phyloP scores from a whole-genome alignment of 23 red algal genomes.

The Gracilariopsis chorda region DNA sequence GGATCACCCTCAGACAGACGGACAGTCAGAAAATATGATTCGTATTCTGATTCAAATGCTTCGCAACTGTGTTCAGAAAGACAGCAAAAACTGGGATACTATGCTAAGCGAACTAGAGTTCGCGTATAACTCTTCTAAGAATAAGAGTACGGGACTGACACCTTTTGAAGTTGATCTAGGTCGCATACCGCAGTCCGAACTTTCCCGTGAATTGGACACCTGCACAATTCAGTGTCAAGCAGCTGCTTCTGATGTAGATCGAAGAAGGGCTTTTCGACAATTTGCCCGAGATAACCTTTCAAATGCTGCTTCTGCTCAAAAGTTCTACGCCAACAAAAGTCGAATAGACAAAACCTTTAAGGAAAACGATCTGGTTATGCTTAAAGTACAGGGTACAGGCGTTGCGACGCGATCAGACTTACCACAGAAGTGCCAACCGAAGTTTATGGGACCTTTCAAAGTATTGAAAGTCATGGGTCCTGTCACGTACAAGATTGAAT shows the following conservation, averaged over 20 bases:
- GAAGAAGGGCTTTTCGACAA: conserved; percentile 1
- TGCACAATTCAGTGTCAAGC: neutral
- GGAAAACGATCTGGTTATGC: neutral
- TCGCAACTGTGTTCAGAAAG: neutral
- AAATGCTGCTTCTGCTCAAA: neutral
- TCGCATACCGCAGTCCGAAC: neutral
- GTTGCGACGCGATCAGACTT: neutral
- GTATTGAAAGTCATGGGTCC: conserved; percentile 17
- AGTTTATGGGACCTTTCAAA: conserved; percentile 31
- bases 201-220: neutral
- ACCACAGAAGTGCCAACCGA: conserved; percentile 35
- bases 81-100: neutral
- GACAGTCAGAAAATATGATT: conserved; percentile 44
- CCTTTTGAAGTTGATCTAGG: conserved; percentile 39
- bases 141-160: conserved; percentile 2
- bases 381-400: neutral
- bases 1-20: conserved; percentile 48
- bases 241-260: neutral
- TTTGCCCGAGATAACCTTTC: neutral
- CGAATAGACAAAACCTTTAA: neutral
- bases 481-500: conserved; percentile 33
- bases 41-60: conserved; percentile 12
- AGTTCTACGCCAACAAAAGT: conserved; percentile 8
- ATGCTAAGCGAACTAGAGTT: conserved; percentile 6
- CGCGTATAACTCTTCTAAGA: neutral